Evolutionary conservation across 2,329 filamentous ascomycete species (phyloP), one percentile per base, ranked within the genome.

Genomic region (Apiospora phragmitis): DNA sequence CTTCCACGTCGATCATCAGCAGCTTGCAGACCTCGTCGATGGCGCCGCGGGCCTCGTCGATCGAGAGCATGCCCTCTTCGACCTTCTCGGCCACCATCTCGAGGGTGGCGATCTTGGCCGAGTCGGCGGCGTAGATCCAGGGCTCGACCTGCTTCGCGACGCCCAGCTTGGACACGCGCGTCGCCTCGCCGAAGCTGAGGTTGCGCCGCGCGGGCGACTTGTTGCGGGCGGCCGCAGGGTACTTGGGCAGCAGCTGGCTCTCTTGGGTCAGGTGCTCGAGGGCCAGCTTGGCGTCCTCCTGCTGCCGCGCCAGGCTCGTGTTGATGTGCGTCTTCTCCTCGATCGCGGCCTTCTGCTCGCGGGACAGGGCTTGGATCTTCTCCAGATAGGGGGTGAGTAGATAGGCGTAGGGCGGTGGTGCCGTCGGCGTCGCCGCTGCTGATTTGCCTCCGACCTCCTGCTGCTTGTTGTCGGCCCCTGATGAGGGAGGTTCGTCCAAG

Each of bases 51-150:
- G 87, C 86, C 24, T 83, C 82, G 70, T 89, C 87, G 26, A 91
- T 79, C 3, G 87, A 87, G 16, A 86, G 75, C 74, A 90, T 86
- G 0, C 89, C 89, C 68, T 85, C 82, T 68, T 92, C 89, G 3
- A 91, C 84, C 72, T 85, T 88, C 75, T 90, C 89, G 11, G 87
- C 86, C 14, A 91, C 87, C 11, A 82, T 79, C 75, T 91, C 88
- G 14, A 90, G 83, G 0, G 86, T 90, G 1, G 84, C 80, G 69
- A 90, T 87, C 74, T 89, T 90, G 74, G 89, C 88, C 3, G 88
- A 84, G 70, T 91, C 87, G 1, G 89, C 86, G 1, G 90, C 89
- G 74, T 84, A 85, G 11, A 89, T 84, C 90, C 90, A 92, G 12
- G 86, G 86, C 72, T 85, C 84, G 67, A 89, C 82, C 59, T 83